phyloP scores from a whole-genome alignment of 2,329 filamentous ascomycete species.

The Aureobasidium sp. region DNA sequence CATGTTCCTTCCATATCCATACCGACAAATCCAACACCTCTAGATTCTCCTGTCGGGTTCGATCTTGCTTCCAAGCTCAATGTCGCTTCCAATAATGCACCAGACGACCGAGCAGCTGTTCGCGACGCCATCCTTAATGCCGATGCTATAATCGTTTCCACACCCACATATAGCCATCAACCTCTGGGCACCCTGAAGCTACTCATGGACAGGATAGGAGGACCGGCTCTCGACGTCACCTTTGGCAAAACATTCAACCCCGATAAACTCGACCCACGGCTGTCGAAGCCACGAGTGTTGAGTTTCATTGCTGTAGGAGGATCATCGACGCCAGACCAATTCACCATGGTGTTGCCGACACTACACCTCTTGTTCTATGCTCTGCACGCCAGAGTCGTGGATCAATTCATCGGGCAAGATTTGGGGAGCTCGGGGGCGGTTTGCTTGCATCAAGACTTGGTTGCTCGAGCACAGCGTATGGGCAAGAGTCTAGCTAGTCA shows the following conservation, averaged over 20 bases:
- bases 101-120: constrained; percentile 17
- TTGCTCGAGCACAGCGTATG: neutral
- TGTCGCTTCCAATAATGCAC: constrained; percentile 12
- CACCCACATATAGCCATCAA: constrained; percentile 17
- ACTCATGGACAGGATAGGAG: constrained; percentile 16
- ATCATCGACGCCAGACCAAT: constrained; percentile 16
- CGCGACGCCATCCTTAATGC: constrained; percentile 18
- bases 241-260: constrained; percentile 2
- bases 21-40: constrained; percentile 11
- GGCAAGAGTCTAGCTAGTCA: constrained; percentile 14
- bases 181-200: constrained; percentile 17
- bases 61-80: constrained; percentile 3
- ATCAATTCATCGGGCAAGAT: constrained; percentile 13
- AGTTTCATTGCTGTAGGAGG: constrained; percentile 16
- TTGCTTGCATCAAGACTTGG: neutral
- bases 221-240: constrained; percentile 10
- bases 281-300: constrained; percentile 12
- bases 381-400: constrained; percentile 14
- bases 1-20: constrained; percentile 17
- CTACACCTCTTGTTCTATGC: constrained; percentile 16
- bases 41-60: neutral
- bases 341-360: constrained; percentile 14
- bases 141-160: constrained; percentile 17
- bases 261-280: constrained; percentile 11
- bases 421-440: neutral